A percentile compares a stretch with the other conserved stretches of the same genome.
phyloP scores from a whole-genome alignment of 140 eudicot genomes.

The Senecio squalidus region DNA sequence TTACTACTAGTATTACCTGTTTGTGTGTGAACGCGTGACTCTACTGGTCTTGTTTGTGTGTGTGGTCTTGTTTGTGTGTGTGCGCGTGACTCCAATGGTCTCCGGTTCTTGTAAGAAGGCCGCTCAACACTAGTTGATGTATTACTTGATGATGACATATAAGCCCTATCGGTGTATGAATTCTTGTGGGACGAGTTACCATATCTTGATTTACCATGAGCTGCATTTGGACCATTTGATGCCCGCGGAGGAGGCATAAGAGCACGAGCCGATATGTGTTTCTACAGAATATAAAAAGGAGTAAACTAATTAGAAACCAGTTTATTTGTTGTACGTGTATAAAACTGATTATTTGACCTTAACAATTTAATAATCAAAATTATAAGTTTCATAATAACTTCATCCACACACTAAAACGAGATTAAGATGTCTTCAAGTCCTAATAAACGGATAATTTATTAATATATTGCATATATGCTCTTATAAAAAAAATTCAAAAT shows the following conservation, averaged over 20 bases:
- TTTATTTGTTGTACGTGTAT: not conserved
- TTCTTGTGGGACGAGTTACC: conserved; percentile 42
- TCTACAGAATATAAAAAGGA: conserved; percentile 28
- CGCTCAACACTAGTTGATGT: conserved; percentile 38
- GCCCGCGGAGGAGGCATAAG: conserved; percentile 92
- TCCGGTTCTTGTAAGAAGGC: conserved; percentile 40
- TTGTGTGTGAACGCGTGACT: conserved; percentile 11
- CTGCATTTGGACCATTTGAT: conserved; percentile 31
- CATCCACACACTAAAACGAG: too few species aligned
- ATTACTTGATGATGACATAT: conserved; percentile 53
- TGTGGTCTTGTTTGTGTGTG: conserved; percentile 28
- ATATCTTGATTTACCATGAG: conserved; percentile 33
- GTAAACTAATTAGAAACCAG: not conserved
- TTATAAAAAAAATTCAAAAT: too few species aligned
- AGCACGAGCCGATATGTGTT: conserved; percentile 70
- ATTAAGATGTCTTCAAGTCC: too few species aligned
- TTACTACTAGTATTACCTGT: conserved; percentile 61
- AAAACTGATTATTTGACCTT: too few species aligned
- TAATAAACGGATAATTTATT: too few species aligned
- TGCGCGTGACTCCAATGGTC: conserved; percentile 34
- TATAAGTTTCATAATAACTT: too few species aligned
- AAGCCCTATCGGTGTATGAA: conserved; percentile 30
- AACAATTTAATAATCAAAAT: too few species aligned
- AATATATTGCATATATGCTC: too few species aligned
- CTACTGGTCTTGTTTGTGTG: conserved; percentile 25